Evolutionary conservation across 2,329 filamentous ascomycete species (phyloP).

Genomic region (Scortechinia acanthostroma): DNA sequence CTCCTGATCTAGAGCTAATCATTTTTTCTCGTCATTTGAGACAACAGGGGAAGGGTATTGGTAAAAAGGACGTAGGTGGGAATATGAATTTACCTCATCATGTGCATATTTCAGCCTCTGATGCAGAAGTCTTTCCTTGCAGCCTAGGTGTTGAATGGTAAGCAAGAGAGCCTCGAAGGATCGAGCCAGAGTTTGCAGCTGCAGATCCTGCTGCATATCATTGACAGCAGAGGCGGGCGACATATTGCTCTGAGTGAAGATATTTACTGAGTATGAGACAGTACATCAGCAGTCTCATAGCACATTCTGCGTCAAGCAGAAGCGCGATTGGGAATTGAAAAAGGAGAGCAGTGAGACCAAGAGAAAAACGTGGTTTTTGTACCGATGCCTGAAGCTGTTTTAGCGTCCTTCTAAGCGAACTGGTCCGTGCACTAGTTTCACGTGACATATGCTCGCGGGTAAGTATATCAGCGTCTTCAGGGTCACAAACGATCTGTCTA

Average conservation of each 20-base stretch:
- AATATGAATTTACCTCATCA: neutral
- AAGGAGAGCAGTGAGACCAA: neutral
- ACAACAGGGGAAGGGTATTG: neutral
- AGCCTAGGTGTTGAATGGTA: neutral
- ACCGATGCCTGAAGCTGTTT: neutral
- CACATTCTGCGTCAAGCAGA: neutral
- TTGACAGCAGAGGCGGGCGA: neutral
- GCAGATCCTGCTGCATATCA: neutral
- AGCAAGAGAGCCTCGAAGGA: neutral
- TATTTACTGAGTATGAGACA: neutral
- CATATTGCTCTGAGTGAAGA: neutral
- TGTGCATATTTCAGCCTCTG: neutral
- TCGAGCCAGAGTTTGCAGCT: neutral
- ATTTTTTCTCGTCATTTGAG: constrained; percentile 1
- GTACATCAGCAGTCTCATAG: neutral
- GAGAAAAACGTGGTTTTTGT: neutral
- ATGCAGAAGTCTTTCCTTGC: neutral
- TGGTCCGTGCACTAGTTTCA: constrained; percentile 1
- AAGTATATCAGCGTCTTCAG: too few species aligned
- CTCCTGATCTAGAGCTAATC: constrained; percentile 2
- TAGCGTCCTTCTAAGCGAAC: neutral
- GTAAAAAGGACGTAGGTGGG: neutral
- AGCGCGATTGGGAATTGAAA: neutral
- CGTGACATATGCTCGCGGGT: neutral
- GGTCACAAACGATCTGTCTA: neutral